A percentile compares a stretch with the other conserved stretches of the same genome.
Conservation (phyloP, 306 rosid species). For the Betula pendula region DNA sequence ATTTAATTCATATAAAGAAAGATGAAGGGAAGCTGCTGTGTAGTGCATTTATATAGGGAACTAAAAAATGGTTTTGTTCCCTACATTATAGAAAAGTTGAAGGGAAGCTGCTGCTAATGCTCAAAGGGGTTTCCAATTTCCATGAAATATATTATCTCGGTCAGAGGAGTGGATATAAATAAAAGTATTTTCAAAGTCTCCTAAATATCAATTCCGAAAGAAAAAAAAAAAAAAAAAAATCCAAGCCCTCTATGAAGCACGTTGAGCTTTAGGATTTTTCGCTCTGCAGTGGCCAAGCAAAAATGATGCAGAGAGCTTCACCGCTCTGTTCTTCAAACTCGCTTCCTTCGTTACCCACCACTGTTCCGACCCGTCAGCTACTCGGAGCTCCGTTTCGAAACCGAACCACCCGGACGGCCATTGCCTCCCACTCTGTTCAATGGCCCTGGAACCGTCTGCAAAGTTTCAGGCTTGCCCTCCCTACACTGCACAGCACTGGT, state of each 20-base stretch:
- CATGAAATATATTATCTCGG: neutral
- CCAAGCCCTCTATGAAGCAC: neutral
- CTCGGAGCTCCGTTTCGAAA: conserved; percentile 28
- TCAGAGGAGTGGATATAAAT: neutral
- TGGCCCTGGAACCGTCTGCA: conserved; percentile 34
- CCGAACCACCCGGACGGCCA: conserved; percentile 14
- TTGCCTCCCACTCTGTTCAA: conserved; percentile 21
- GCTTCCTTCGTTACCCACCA: conserved; percentile 27
- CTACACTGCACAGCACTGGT: conserved; percentile 47
- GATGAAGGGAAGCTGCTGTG: no score
- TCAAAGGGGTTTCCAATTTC: neutral
- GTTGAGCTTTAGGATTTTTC: neutral
- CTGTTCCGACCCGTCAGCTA: conserved; percentile 36
- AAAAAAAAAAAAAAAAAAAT: no score
- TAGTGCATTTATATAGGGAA: no score
- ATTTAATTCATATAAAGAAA: no score
- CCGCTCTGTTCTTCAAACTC: conserved; percentile 40
- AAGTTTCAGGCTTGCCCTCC: conserved; percentile 31
- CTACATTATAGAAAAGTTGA: no score
- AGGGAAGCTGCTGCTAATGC: no score
- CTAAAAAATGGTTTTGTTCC: no score
- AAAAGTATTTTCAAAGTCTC: neutral
- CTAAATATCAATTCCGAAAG: neutral
- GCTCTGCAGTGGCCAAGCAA: neutral
- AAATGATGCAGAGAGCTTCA: conserved; percentile 39